Base-by-base conservation (phyloP, 2,329 filamentous ascomycete genomes). In the Apiospora pterosperma region DNA sequence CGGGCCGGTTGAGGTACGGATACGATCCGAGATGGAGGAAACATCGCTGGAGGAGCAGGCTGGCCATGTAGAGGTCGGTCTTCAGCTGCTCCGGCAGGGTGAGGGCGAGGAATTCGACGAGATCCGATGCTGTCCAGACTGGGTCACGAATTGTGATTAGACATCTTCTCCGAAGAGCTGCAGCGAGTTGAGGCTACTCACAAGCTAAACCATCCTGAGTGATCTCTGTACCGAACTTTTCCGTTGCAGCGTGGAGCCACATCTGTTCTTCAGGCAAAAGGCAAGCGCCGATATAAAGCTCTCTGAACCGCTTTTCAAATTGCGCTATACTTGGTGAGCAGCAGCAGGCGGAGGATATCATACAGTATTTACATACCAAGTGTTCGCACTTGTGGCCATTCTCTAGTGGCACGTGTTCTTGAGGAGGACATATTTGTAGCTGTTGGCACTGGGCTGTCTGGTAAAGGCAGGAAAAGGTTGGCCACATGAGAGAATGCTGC, bases 381-480 rank as follows among this genome's bases (percentile, higher is more conserved):
- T n/a, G 48, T 55, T 34, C 48, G 48, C 14, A 55, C 48, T 55
- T 55, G 48, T 55, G 48, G 48, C 48, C 48, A 55, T 28, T 55
- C 25, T 19, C 48, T 34, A 7, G 28, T 10, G 19, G 48, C 25
- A 34, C 21, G 28, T n/a, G 28, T 19, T 55, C 48, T 55, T 19
- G 48, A 55, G 48, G 48, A 52, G 6, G 44, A 8, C 48, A 55
- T 55, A 4, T 31, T 10, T 34, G 19, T 34, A 3, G 28, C n/a
- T n/a, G 7, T 34, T 34, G 16, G 7, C 48, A 1, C 25, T 8
- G 44, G 14, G 5, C 11, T 31, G 5, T 31, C 5, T 6, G 23
- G 5, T 1, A 10, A 55, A 31, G 16, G 3, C 4, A 25, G 21
- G 3, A 23, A 4, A 23, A 23, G n/a, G n/a, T 21, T 23, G 7